Evolutionary conservation across 2,329 filamentous ascomycete species (phyloP), one percentile per base, ranked within the genome.

Genomic region (Colletotrichum magnum): DNA sequence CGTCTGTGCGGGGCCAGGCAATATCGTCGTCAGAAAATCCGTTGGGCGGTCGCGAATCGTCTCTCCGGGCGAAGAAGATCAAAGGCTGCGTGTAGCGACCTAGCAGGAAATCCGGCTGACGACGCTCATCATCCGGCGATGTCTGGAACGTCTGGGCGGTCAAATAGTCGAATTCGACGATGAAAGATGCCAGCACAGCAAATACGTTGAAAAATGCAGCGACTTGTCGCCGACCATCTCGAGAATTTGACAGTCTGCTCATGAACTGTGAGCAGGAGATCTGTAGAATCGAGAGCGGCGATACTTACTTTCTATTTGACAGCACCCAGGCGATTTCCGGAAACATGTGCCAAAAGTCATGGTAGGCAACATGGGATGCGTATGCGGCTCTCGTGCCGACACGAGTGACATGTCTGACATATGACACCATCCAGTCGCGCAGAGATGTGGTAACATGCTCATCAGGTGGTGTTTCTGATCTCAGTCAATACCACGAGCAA

Each of bases 331-430:
- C 79, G 10, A 90, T 73, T 0, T 86, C 84, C 0, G 89, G 87
- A 28, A 91, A 80, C 3, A 76, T 70, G 39, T 76, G 72, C 89
- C 89, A 91, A 71, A 91, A 86, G 4, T 79, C 74, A 41, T 75
- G 79, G 66, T 89, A 79, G 39, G 79, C 78, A 16, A 76, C 77
- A 64, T 82, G 86, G 2, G 84, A 83, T 28, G 84, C 79, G n/a
- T 82, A 75, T 6, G 84, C 79, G 3, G 74, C 73, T 12, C 79
- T 75, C 26, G 77, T 74, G 4, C 80, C 73, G 18, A 79, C 78
- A 21, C 74, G 73, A 41, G 73, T 75, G 43, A 81, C 80, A 72
- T 81, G 86, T 24, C 70, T 71, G 24, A 90, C 72, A 74, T 85
- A 89, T 16, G 75, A 77, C 7, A 83, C 80, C 26, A 90, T 80